Evolutionary conservation across 306 rosid species (phyloP).

Genomic region (Quercus wislizeni): DNA sequence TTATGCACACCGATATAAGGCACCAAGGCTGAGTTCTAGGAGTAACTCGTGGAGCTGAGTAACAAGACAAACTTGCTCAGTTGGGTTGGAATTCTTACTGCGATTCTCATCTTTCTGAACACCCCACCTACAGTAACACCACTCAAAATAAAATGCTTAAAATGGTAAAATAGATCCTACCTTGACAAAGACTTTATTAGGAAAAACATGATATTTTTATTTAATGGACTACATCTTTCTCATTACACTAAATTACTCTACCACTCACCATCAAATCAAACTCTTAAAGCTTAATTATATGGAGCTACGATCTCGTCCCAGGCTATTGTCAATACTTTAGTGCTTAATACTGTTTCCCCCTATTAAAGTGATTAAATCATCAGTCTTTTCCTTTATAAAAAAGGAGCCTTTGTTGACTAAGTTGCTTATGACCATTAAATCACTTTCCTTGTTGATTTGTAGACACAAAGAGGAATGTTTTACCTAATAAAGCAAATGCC

Average conservation of each 20-base stretch:
- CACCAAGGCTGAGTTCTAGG: too few species aligned
- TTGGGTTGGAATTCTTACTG: too few species aligned
- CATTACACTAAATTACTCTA: neutral
- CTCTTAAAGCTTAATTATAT: constrained; percentile 13
- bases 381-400: constrained; percentile 11
- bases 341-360: constrained; percentile 27
- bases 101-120: too few species aligned
- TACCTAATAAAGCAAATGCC: constrained; percentile 45
- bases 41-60: too few species aligned
- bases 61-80: too few species aligned
- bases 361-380: constrained; percentile 28
- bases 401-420: constrained; percentile 33
- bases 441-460: constrained; percentile 36
- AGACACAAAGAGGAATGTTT: constrained; percentile 48
- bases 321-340: constrained; percentile 23
- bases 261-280: constrained; percentile 24
- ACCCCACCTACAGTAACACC: too few species aligned
- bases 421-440: constrained; percentile 43
- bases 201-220: constrained; percentile 4
- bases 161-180: too few species aligned
- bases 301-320: neutral
- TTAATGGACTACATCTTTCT: constrained; percentile 3
- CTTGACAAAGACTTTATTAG: neutral
- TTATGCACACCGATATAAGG: too few species aligned
- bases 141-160: too few species aligned